Conservation (phyloP, 2,329 filamentous ascomycete species). For the Apiospora marii region DNA sequence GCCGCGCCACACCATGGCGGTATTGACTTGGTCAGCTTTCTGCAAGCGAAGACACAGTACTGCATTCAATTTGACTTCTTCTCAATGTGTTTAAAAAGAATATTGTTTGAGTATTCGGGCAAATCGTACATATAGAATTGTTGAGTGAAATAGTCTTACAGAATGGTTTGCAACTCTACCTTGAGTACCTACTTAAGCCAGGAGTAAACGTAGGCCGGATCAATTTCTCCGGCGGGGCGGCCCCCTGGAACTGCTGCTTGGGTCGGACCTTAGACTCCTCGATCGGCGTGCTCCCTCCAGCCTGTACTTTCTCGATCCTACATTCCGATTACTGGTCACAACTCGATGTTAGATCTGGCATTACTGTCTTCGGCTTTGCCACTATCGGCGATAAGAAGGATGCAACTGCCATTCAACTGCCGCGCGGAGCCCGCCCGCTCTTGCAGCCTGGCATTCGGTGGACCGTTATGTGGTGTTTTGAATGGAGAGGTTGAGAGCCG, state of each 20-base stretch:
- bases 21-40: neutral
- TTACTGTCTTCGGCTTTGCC: too few relatives aligned
- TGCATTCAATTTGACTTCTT: too few relatives aligned
- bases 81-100: too few relatives aligned
- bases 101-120: too few relatives aligned
- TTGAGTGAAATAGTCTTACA: too few relatives aligned
- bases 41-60: neutral
- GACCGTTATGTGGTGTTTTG: conserved; percentile 5
- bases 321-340: neutral
- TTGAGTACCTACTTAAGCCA: too few relatives aligned
- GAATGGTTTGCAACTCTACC: too few relatives aligned
- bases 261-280: neutral
- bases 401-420: conserved; percentile 9
- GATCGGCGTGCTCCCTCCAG: neutral
- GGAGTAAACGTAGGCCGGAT: neutral
- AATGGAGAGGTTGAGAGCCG: conserved; percentile 13
- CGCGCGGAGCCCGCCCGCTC: conserved; percentile 2
- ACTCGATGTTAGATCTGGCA: neutral
- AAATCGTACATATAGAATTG: too few relatives aligned
- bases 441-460: neutral
- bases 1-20: neutral
- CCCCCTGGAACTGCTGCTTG: neutral
- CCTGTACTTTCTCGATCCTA: neutral
- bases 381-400: neutral
- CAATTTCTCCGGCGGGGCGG: conserved; percentile 8